Evolutionary conservation across 805 yeast species (phyloP).

Genomic region (Metschnikowia santaceciliae): DNA sequence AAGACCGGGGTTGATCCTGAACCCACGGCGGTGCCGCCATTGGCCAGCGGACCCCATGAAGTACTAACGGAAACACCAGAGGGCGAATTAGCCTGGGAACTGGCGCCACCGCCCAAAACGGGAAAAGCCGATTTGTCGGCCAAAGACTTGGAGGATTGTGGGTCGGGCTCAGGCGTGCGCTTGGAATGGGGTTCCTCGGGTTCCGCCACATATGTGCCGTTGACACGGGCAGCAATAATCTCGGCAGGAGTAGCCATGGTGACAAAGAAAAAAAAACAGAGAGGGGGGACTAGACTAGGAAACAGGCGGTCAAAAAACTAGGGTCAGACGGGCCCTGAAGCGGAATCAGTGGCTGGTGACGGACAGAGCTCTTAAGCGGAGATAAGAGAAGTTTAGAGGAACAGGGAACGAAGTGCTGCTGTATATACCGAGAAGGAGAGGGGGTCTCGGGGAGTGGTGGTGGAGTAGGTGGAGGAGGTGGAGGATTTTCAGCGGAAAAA

Average conservation of each 20-base stretch:
- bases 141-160: conserved; percentile 36
- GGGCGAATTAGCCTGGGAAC: conserved; percentile 12
- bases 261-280: not conserved
- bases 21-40: conserved; percentile 16
- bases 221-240: conserved; percentile 45
- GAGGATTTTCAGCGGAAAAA: not conserved
- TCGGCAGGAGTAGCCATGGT: conserved; percentile 46
- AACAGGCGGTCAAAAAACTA: conserved; percentile 3
- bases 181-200: conserved; percentile 1
- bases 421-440: not conserved
- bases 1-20: conserved; percentile 16
- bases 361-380: too few relatives aligned
- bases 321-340: not conserved
- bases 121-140: conserved; percentile 61
- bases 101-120: conserved; percentile 49
- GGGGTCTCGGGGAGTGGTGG: not conserved
- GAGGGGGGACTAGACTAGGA: not conserved
- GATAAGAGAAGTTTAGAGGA: not conserved
- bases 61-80: conserved; percentile 22
- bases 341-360: not conserved
- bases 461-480: not conserved
- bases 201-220: conserved; percentile 21
- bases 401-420: not conserved
- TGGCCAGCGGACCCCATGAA: conserved; percentile 41
- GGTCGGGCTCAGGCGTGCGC: conserved; percentile 5